phyloP scores from a whole-genome alignment of 164 flowering plant species.

The Aristolochia californica region DNA sequence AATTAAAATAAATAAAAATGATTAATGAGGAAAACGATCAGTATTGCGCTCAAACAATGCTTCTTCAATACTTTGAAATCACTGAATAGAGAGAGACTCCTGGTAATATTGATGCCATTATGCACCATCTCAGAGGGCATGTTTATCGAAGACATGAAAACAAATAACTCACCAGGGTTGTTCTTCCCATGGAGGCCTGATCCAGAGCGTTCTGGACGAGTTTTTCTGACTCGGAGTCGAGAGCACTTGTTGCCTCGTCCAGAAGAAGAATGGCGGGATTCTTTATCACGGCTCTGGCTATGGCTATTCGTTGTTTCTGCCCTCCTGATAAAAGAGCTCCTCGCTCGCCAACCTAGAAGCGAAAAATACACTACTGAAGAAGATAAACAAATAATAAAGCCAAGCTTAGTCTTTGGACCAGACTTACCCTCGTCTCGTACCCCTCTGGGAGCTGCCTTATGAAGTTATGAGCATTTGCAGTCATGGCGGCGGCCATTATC shows the following conservation, averaged over 20 bases:
- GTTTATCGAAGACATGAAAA: neutral
- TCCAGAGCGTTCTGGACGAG: slow-evolving; percentile 84
- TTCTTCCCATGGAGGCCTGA: slow-evolving; percentile 88
- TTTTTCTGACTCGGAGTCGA: slow-evolving; percentile 76
- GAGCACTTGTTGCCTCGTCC: slow-evolving; percentile 97
- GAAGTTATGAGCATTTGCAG: slow-evolving; percentile 91
- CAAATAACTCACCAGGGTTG: slow-evolving; percentile 47
- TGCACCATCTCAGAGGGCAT: no score
- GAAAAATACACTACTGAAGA: neutral
- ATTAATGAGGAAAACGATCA: neutral
- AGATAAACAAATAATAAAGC: no score
- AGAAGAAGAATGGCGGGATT: slow-evolving; percentile 75
- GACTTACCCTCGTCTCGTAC: slow-evolving; percentile 72
- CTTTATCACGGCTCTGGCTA: slow-evolving; percentile 76
- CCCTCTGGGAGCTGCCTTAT: slow-evolving; percentile 83
- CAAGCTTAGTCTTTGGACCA: neutral
- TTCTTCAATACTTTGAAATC: no score
- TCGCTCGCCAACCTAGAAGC: slow-evolving; percentile 72
- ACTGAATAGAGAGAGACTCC: no score
- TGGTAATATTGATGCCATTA: no score
- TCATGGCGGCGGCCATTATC: slow-evolving; percentile 60
- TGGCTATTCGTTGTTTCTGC: slow-evolving; percentile 88
- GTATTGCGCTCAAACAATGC: neutral
- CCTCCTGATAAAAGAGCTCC: slow-evolving; percentile 85
- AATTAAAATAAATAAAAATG: neutral